Evolutionary conservation across 371 early-diverging fungal species (phyloP), one percentile per base, ranked within the genome.

Genomic region (Rhizopus microsporus): DNA sequence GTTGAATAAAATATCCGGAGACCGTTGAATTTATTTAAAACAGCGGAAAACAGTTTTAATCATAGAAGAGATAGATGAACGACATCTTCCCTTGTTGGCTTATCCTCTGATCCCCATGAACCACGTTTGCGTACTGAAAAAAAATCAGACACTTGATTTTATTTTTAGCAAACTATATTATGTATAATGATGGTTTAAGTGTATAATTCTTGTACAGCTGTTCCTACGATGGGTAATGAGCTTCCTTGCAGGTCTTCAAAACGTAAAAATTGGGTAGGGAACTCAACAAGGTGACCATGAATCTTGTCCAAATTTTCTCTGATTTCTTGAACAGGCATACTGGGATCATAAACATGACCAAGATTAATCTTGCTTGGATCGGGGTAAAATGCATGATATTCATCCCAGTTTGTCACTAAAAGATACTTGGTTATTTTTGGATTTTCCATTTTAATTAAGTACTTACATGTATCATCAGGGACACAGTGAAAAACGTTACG

Each of bases 401-500:
- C 75, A 9, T 77, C 75, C 86, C 87, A 92, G 37, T 66, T 83
- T 43, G 61, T 67, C 8, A 91, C 80, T 51, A 71, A 17, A 45
- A 38, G 3, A 3, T 0, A 34, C 34, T 34, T 8, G 42, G 6
- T 42, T 42, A 10, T 1, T 15, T 10, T 3, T 42, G 1, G 10
- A 32, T 31, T 5, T 38, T 16, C n/a, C 39, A 7, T 29, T 46
- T 5, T 23, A 7, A 29, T 29, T 9, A 7, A 30, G 48, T 5
- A 23, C 65, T 56, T 67, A 74, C 75, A 69, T n/a, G 54, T 80
- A 31, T 89, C 88, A 57, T 92, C 92, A 30, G 92, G 92, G 15
- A 91, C 84, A 57, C 87, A 86, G 17, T 81, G 82, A 70, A 92
- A 92, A 3, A 91, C 83, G 5, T 83, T 69, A 15, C 91, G 77